Evolutionary conservation across 306 rosid genomes (phyloP).

Genomic region (Styphnolobium japonicum): DNA sequence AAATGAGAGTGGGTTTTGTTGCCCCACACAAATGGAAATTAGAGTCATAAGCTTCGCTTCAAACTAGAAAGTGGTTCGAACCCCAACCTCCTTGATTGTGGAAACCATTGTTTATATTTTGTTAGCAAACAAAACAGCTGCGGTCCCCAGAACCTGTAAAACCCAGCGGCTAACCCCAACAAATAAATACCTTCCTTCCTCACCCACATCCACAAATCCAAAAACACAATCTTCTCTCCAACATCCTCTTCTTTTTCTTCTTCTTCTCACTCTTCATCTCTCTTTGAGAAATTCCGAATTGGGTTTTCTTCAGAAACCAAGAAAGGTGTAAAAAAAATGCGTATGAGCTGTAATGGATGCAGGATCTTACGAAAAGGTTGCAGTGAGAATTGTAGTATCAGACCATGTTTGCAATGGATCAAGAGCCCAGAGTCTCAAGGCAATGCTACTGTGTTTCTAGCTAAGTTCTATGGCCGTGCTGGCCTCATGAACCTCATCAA

Average conservation of each 20-base stretch:
- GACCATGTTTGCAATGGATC: slow-evolving; percentile 93
- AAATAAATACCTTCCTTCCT: slow-evolving; percentile 21
- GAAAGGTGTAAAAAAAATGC: slow-evolving; percentile 44
- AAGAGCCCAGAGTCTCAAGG: slow-evolving; percentile 82
- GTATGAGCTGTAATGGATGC: slow-evolving; percentile 97
- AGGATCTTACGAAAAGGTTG: slow-evolving; percentile 88
- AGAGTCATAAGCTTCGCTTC: neutral
- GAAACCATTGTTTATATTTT: slow-evolving; percentile 49
- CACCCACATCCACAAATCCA: neutral
- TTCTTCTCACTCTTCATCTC: neutral
- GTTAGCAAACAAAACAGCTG: slow-evolving; percentile 35
- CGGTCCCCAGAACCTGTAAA: slow-evolving; percentile 43
- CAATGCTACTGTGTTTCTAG: slow-evolving; percentile 88
- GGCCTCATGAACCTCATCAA: slow-evolving; percentile 90
- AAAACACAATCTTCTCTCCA: neutral
- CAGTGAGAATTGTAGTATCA: slow-evolving; percentile 80
- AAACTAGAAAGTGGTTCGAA: slow-evolving; percentile 26
- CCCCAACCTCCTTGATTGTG: slow-evolving; percentile 45
- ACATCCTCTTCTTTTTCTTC: no score
- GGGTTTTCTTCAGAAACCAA: neutral
- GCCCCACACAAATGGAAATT: neutral
- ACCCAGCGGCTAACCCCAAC: slow-evolving; percentile 51
- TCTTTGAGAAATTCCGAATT: neutral
- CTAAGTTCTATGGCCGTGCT: slow-evolving; percentile 97
- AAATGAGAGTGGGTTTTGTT: neutral